Base-by-base conservation (phyloP, 1,284 basidiomycete species). In the Wallemia ichthyophaga region DNA sequence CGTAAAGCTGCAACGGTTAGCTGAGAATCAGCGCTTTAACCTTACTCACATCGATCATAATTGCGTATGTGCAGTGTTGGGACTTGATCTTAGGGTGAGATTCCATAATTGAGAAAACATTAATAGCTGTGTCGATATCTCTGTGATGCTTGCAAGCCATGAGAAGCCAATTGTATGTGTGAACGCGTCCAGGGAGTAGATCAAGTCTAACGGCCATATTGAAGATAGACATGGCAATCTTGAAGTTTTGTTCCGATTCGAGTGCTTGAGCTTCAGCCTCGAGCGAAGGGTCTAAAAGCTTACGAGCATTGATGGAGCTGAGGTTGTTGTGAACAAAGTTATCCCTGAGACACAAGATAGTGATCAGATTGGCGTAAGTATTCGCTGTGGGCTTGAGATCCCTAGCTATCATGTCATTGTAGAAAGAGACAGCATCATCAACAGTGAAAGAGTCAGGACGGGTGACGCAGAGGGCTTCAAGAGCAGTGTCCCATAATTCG, bases 331-430 rank as follows among this genome's bases (percentile, higher is more conserved):
- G 69, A 1, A 85, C 74, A 65, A 91, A 85, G 9, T 71, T 67
- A 64, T 92, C 86, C 33, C 87, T 80, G 26, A 75, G 71, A 24
- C 79, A 78, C 60, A 94, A 75, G 0, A 79, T 80, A 1, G 70
- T 67, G 62, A 94, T 79, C 58, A 91, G 73, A 31, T 71, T 70
- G n/a, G 73, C 67, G 66, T 86, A 89, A 0, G 86, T 89, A 33
- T 69, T 66, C 13, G 72, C 65, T 63, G 81, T 81, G 19, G 88
- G 86, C 0, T 76, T 66, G 15, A 88, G 66, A 24, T 78, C 77
- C 54, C 72, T 72, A n/a, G 74, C 70, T 56, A 87, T 70, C 75
- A 91, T 79, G 60, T 79, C 74, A 64, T 83, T 78, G 73, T 92
- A 92, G 2, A 79, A 74, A 60, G 80, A 76, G 62, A 84, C 70